Conservation (phyloP, 192 early-diverging fungal genomes). For the Endogone sp. region DNA sequence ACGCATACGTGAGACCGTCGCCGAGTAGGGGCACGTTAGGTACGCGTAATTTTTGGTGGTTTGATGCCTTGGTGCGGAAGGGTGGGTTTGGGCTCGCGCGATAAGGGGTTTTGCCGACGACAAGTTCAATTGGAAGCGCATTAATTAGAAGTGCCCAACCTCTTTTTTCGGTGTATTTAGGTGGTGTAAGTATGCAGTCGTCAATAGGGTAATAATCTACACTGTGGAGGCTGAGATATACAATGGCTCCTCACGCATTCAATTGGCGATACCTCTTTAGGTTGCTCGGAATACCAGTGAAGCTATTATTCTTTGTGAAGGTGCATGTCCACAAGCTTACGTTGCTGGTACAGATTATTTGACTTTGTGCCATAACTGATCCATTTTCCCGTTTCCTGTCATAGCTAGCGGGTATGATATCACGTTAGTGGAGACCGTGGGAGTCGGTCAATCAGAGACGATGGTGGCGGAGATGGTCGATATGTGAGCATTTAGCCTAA, state of each 20-base stretch:
- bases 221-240: not conserved
- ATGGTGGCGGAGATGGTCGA: constrained; percentile 88
- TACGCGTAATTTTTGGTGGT: constrained; percentile 6
- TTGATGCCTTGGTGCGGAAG: too few relatives aligned
- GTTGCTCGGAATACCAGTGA: constrained; percentile 82
- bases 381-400: not conserved
- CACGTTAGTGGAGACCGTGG: constrained; percentile 79
- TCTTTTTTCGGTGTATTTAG: constrained; percentile 14
- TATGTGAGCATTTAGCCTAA: constrained; percentile 38
- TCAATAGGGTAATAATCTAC: not conserved
- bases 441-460: constrained; percentile 83
- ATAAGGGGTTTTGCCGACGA: not conserved
- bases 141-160: too few relatives aligned
- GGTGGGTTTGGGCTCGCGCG: too few relatives aligned
- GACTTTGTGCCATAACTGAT: not conserved
- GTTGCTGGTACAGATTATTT: too few relatives aligned
- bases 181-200: constrained; percentile 29
- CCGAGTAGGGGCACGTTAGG: constrained; percentile 72
- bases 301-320: constrained; percentile 75
- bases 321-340: constrained; percentile 29
- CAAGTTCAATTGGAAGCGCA: too few relatives aligned
- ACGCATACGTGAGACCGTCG: constrained; percentile 77
- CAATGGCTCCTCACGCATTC: too few relatives aligned
- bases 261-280: too few relatives aligned
- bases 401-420: constrained; percentile 76